Conservation (phyloP, 2,329 filamentous ascomycete genomes). For the Knoxdaviesia capensis region DNA sequence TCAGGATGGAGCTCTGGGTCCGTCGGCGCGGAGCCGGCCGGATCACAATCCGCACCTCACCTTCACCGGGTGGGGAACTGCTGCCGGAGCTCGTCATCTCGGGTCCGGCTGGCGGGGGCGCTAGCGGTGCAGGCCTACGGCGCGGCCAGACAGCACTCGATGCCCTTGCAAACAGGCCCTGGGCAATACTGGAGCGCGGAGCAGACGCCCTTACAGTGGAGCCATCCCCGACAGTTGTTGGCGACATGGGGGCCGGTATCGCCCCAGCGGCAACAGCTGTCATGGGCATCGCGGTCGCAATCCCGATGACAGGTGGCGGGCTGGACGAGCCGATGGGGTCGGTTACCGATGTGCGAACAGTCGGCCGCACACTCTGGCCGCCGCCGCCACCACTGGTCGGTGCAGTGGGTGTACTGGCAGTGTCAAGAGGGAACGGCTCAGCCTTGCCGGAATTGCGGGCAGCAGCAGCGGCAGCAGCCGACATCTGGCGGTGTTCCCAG, state of each 20-base stretch:
- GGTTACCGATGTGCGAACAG: background rate
- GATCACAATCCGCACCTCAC: slow-evolving; percentile 14
- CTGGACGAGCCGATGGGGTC: background rate
- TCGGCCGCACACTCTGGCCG: too few relatives aligned
- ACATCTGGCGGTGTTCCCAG: slow-evolving; percentile 5
- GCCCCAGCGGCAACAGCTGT: background rate
- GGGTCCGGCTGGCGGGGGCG: background rate
- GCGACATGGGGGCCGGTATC: too few relatives aligned
- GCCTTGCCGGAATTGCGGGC: background rate
- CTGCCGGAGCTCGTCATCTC: slow-evolving; percentile 1
- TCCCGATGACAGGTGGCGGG: background rate
- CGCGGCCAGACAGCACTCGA: too few relatives aligned
- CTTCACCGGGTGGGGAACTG: slow-evolving; percentile 6
- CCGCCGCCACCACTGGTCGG: too few relatives aligned
- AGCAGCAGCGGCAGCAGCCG: slow-evolving; percentile 2
- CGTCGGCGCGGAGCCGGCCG: slow-evolving; percentile 7
- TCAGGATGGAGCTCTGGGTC: slow-evolving; percentile 3
- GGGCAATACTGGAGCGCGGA: too few relatives aligned
- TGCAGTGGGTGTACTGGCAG: too few relatives aligned
- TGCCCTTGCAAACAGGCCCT: too few relatives aligned
- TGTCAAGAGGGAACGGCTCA: too few relatives aligned
- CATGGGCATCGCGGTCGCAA: background rate
- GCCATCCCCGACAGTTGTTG: too few relatives aligned
- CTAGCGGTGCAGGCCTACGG: background rate
- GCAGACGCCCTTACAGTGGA: too few relatives aligned